These are phyloP conservation scores for Micractinium sp. DNA, from an alignment of 139 green algal species.

Conservation along the genomic window DNA sequence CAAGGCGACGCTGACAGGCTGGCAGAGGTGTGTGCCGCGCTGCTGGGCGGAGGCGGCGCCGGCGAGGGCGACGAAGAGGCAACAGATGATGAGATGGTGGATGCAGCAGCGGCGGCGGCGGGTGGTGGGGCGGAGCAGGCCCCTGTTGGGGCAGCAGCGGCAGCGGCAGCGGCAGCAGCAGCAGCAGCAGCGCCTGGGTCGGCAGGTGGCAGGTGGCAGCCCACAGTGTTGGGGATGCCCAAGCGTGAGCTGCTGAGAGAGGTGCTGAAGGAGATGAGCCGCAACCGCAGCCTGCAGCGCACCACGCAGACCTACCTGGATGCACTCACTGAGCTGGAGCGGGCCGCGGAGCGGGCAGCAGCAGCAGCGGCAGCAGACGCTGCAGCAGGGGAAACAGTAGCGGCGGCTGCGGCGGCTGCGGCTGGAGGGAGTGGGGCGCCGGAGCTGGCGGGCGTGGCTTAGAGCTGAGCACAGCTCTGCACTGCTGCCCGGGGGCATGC, in stretches of 20 bases:
- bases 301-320: conserved; percentile 35
- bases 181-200: not conserved
- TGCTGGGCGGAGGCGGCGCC: conserved; percentile 54
- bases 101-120: not conserved
- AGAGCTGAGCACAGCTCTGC: no score
- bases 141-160: not conserved
- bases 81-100: not conserved
- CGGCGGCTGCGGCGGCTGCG: not conserved
- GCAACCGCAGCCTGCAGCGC: conserved; percentile 44
- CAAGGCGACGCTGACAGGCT: conserved; percentile 53
- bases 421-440: not conserved
- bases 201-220: conserved; percentile 45
- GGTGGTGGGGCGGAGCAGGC: no score
- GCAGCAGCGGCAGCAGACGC: not conserved
- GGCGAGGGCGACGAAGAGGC: not conserved
- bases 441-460: not conserved
- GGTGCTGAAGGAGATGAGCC: conserved; percentile 52
- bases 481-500: no score
- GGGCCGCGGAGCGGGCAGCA: not conserved
- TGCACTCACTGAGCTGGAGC: conserved; percentile 30
- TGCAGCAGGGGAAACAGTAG: not conserved
- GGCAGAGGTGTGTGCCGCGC: conserved; percentile 60
- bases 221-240: conserved; percentile 59
- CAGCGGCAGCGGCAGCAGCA: not conserved
- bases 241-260: conserved; percentile 70